A percentile compares a stretch with the other conserved stretches of the same genome.
Conservation (phyloP, 768 basidiomycete species). For the Russula earlei region DNA sequence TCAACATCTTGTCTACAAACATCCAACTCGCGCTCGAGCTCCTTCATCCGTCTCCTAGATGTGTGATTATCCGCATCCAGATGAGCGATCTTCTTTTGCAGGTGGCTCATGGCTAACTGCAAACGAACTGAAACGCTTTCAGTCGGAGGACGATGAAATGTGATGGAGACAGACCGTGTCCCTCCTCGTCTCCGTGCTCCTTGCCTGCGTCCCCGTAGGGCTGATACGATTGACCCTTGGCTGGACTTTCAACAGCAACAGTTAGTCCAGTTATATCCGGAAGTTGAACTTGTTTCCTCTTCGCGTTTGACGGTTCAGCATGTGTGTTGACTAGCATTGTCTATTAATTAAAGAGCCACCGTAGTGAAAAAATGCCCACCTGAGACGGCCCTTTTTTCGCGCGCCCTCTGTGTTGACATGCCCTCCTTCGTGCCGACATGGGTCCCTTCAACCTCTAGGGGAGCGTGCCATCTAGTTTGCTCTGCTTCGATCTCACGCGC, state of each 20-base stretch:
- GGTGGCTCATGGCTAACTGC: conserved; percentile 46
- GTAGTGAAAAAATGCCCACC: neutral
- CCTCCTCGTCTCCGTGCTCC: conserved; percentile 40
- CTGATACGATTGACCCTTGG: conserved; percentile 42
- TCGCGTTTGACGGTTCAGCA: conserved; percentile 22
- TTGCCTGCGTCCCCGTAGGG: conserved; percentile 33
- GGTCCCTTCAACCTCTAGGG: conserved; percentile 4
- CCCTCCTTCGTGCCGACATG: neutral
- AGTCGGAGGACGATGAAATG: neutral
- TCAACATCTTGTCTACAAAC: conserved; percentile 71
- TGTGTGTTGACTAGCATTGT: neutral
- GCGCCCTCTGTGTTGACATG: neutral
- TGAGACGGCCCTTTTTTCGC: neutral
- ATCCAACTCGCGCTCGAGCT: conserved; percentile 82
- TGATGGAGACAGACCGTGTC: conserved; percentile 42
- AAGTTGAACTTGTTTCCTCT: conserved; percentile 35
- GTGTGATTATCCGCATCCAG: conserved; percentile 77
- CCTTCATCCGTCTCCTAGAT: conserved; percentile 72
- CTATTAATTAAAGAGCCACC: neutral
- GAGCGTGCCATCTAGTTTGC: conserved; percentile 19
- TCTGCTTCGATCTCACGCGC: conserved; percentile 45
- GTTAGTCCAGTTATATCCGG: conserved; percentile 84
- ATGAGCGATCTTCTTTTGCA: conserved; percentile 59
- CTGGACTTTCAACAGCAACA: conserved; percentile 66
- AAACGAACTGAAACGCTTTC: conserved; percentile 41